Base-by-base conservation (phyloP, 352 stramenopile genomes). In the Phytopythium chamaehyphon region DNA sequence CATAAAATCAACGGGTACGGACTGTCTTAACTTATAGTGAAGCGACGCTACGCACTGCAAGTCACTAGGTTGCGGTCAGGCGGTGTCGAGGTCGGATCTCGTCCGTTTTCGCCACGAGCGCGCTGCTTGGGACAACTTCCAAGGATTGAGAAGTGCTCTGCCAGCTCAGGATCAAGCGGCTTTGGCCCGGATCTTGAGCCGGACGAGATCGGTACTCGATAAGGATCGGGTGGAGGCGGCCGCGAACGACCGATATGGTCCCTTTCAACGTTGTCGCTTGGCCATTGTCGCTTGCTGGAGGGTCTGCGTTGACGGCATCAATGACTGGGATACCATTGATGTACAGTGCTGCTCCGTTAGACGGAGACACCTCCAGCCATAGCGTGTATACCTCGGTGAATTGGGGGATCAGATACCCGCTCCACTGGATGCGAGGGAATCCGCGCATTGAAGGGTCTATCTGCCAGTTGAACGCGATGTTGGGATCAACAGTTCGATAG, bases 351-450 rank as follows among this genome's bases (percentile, higher is more conserved):
- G 51, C 44, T 23, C 62, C 55, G 22, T 49, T 40, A 1, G 53
- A 59, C 12, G 44, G 59, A 43, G 42, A 43, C 14, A 77, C 46
- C n/a, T 66, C 54, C 28, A 76, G 43, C 24, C 33, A 50, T 15
- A 83, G 39, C 16, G 52, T 75, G 48, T 83, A 78, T 7, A 55
- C 19, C 58, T 83, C 69, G 12, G 61, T 72, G 44, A 62, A 83
- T n/a, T 16, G 40, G 6, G 73, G 69, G 16, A 62, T 57, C n/a
- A 85, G 23, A 21, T 64, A 83, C 9, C 73, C 73, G 47, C 57
- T 55, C 69, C 72, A 82, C 33, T 69, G 61, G 48, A 80, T 56
- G 16, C 71, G 71, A 9, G 61, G 65, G 36, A 67, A 85, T 12
- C 58, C 61, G 33, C 64, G 59, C 67, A 80, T 78, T 19, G 55